These are phyloP conservation scores for Mesembryanthemum crystallinum DNA, from an alignment of 148 eudicot genomes.

Conservation along the genomic window DNA sequence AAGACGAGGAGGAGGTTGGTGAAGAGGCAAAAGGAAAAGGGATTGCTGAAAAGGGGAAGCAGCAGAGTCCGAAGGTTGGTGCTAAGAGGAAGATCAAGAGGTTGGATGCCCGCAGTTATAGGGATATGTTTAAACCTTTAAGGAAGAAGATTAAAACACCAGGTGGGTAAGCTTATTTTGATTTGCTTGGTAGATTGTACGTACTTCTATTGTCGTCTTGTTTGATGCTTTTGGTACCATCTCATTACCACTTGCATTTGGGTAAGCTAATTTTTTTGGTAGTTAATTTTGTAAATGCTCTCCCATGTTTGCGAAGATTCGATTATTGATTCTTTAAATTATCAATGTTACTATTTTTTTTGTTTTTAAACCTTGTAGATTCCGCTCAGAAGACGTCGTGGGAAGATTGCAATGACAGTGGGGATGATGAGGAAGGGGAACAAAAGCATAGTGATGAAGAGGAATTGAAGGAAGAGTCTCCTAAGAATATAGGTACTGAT, in stretches of 20 bases:
- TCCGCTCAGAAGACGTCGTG: slow-evolving; percentile 14
- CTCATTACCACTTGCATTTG: background rate
- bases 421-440: slow-evolving; percentile 18
- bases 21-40: slow-evolving; percentile 17
- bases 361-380: slow-evolving; percentile 22
- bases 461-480: slow-evolving; percentile 21
- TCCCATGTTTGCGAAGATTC: background rate
- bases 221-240: background rate
- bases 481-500: slow-evolving; percentile 13
- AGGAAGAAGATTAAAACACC: slow-evolving; percentile 14
- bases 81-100: slow-evolving; percentile 40
- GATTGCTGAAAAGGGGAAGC: slow-evolving; percentile 16
- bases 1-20: slow-evolving; percentile 27
- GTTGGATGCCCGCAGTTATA: slow-evolving; percentile 36
- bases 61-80: slow-evolving; percentile 25
- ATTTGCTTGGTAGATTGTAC: background rate
- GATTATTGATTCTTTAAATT: background rate
- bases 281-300: slow-evolving; percentile 2
- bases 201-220: slow-evolving; percentile 12
- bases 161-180: slow-evolving; percentile 25
- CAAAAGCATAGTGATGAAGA: slow-evolving; percentile 22
- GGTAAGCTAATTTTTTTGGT: background rate
- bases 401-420: slow-evolving; percentile 14
- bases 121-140: slow-evolving; percentile 30
- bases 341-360: background rate